These are phyloP conservation scores for Corrigiola litoralis DNA, from an alignment of 179 eudicot genomes.

Conservation along the genomic window DNA sequence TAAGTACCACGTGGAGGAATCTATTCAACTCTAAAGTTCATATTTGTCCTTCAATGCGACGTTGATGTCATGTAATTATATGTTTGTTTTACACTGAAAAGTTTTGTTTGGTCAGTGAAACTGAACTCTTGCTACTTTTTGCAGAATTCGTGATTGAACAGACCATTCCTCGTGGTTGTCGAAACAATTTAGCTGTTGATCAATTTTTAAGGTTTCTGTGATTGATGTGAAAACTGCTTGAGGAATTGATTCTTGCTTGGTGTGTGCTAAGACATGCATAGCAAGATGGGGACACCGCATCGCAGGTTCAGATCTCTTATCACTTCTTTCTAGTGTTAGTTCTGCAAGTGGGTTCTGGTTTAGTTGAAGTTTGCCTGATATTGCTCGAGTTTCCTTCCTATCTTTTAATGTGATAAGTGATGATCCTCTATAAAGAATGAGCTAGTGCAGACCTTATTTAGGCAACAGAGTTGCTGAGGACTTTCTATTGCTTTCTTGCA, in stretches of 20 bases:
- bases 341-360: neutral
- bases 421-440: no score
- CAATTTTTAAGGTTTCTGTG: constrained; percentile 24
- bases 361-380: neutral
- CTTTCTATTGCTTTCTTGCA: constrained; percentile 24
- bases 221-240: constrained; percentile 5
- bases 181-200: constrained; percentile 3
- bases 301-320: constrained; percentile 59
- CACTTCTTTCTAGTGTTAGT: neutral
- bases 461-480: neutral
- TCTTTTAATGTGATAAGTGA: neutral
- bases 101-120: neutral
- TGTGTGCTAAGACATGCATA: constrained; percentile 33
- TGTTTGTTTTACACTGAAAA: neutral
- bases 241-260: constrained; percentile 22
- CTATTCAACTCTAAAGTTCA: neutral
- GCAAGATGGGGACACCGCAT: constrained; percentile 55
- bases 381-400: neutral
- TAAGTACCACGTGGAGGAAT: neutral
- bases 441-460: no score
- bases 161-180: constrained; percentile 1
- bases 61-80: neutral
- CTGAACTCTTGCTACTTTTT: neutral
- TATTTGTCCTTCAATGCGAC: neutral
- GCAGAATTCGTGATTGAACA: constrained; percentile 9